Evolutionary conservation across 306 rosid genomes (phyloP).

Genomic region (Cyclanthera cordifolia): DNA sequence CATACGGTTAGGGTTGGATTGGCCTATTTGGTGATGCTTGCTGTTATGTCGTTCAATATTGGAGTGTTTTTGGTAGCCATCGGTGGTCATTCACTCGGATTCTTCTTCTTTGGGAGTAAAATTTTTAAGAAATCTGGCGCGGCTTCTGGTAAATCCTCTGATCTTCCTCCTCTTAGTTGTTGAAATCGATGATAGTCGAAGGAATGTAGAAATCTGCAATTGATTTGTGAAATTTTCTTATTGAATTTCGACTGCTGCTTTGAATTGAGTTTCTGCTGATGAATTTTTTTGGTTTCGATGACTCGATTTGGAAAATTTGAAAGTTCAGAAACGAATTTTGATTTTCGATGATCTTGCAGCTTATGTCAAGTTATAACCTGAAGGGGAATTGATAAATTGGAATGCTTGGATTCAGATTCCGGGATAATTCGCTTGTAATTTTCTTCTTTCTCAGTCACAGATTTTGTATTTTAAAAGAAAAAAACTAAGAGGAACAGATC

Average conservation of each 20-base stretch:
- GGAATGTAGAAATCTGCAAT: neutral
- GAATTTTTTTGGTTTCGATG: neutral
- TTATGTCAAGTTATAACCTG: conserved; percentile 3
- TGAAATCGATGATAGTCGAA: conserved; percentile 17
- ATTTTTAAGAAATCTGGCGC: conserved; percentile 24
- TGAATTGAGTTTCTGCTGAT: neutral
- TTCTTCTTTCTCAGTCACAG: neutral
- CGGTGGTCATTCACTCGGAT: conserved; percentile 58
- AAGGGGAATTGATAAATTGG: neutral
- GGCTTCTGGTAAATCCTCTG: conserved; percentile 13
- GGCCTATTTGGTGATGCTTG: conserved; percentile 66
- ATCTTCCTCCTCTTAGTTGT: conserved; percentile 50
- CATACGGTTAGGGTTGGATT: conserved; percentile 46
- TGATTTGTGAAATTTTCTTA: neutral
- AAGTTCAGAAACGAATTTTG: neutral
- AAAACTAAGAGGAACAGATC: no score
- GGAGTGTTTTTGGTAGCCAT: conserved; percentile 63
- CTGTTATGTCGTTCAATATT: conserved; percentile 71
- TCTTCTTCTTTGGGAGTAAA: conserved; percentile 36
- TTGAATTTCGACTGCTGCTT: neutral
- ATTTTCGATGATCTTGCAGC: conserved; percentile 5
- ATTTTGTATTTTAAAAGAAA: neutral
- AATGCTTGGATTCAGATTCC: conserved; percentile 11
- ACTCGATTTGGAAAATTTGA: neutral
- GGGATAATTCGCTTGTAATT: neutral